These are phyloP conservation scores for Elasticomyces elasticus DNA, from an alignment of 495 filamentous ascomycete species.

Conservation along the genomic window DNA sequence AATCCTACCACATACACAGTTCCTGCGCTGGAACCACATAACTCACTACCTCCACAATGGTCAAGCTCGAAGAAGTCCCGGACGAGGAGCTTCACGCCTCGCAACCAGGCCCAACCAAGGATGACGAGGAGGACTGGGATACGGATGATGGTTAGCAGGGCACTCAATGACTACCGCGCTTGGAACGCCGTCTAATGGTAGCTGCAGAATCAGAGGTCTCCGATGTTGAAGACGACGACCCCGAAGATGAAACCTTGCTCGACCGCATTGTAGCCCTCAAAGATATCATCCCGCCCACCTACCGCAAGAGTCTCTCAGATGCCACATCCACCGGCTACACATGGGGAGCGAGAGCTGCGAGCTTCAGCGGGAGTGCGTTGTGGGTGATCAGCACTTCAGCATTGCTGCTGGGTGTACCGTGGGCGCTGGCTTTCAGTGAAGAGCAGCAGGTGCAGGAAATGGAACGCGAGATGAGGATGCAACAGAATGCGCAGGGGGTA, in stretches of 20 bases:
- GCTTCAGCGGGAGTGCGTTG: conserved; percentile 67
- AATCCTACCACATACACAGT: background rate
- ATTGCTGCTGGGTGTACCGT: conserved; percentile 83
- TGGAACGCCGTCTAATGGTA: conserved; percentile 15
- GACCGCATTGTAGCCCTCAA: conserved; percentile 78
- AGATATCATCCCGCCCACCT: conserved; percentile 81
- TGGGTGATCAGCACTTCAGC: conserved; percentile 83
- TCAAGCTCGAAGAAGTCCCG: conserved; percentile 89
- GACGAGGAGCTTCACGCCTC: conserved; percentile 81
- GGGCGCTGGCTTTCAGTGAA: conserved; percentile 82
- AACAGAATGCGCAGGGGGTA: conserved; percentile 65
- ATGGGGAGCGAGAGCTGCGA: conserved; percentile 51
- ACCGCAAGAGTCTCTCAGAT: conserved; percentile 57
- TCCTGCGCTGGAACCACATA: too few relatives aligned
- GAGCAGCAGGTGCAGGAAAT: conserved; percentile 92
- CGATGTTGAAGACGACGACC: conserved; percentile 35
- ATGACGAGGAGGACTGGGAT: conserved; percentile 72
- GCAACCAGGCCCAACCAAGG: conserved; percentile 56
- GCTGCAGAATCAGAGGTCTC: conserved; percentile 51
- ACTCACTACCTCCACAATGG: conserved; percentile 53
- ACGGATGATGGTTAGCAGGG: conserved; percentile 67
- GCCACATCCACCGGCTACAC: conserved; percentile 47
- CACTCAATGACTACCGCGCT: background rate
- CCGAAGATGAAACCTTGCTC: conserved; percentile 51
- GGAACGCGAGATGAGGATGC: conserved; percentile 94